Base-by-base conservation (phyloP, 164 flowering plant species). In the Taxillus chinensis region DNA sequence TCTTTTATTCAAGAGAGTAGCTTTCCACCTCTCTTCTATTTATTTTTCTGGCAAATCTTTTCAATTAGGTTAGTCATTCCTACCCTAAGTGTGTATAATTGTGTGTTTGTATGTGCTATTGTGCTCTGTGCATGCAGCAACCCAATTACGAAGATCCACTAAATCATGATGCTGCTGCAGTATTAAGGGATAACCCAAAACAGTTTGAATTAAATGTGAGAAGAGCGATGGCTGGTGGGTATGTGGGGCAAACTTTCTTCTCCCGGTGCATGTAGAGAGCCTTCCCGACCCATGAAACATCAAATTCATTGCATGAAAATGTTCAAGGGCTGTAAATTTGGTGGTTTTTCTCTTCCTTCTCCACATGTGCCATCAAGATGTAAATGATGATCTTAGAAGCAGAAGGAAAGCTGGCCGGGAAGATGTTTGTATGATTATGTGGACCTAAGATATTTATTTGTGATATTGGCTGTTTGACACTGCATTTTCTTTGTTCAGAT, bases 121-220 rank as follows among this genome's bases (percentile, higher is more conserved):
- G 27, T 27, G 27, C 27, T 27, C 27, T 68, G 63, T 7, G 6
- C 7, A 27, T 72, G 71, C 78, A 87, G 93, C 76, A 87, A 78
- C 93, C 90, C 8, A 83, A 87, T 64, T 66, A 69, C 17, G 93
- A 87, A 73, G 93, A 87, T 70, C 90, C 90, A 14, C 85, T 85
- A 41, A 87, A 87, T 67, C 86, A 85, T 16, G 90, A 87, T 45
- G 93, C 93, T 0, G 90, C 93, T 12, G 82, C 83, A 2, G 93
- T 85, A 38, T 75, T 87, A 64, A 79, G 88, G 70, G 88, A 87
- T 62, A 83, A 85, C 73, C 90, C 90, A 3, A 82, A 73, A 70
- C 13, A 77, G 77, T 87, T 87, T 45, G 88, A 76, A 60, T 71
- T 83, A 12, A 80, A 83, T 68, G 93, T 85, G 68, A 77, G 81